These are phyloP conservation scores for Suillus paluster DNA, from an alignment of 768 basidiomycete species.

Conservation along the genomic window DNA sequence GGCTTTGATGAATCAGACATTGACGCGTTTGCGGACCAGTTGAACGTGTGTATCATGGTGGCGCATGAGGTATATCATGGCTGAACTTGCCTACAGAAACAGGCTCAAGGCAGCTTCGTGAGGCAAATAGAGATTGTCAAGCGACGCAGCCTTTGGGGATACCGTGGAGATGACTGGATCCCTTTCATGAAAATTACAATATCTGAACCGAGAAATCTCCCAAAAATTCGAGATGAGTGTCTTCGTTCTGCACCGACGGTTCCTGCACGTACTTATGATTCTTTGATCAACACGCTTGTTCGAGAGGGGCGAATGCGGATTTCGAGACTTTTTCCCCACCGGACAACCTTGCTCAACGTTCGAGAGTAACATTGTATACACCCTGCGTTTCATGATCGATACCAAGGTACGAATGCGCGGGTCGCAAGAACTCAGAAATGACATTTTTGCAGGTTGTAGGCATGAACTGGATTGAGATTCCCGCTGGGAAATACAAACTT, in stretches of 20 bases:
- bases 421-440: conserved; percentile 1
- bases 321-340: conserved; percentile 58
- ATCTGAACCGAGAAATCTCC: conserved; percentile 71
- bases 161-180: conserved; percentile 76
- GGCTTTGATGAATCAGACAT: conserved; percentile 78
- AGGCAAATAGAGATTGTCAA: conserved; percentile 59
- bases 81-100: conserved; percentile 18
- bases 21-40: conserved; percentile 59
- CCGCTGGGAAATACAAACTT: conserved; percentile 78
- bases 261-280: conserved; percentile 18
- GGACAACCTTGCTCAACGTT: conserved; percentile 66
- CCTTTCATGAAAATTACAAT: conserved; percentile 88
- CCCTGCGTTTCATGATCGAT: conserved; percentile 97
- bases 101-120: conserved; percentile 44
- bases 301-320: conserved; percentile 76
- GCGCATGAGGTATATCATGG: not conserved
- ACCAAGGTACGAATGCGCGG: conserved; percentile 63
- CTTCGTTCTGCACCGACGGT: conserved; percentile 4
- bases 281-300: conserved; percentile 55
- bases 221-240: conserved; percentile 91
- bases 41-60: conserved; percentile 65
- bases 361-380: conserved; percentile 94
- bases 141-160: conserved; percentile 85
- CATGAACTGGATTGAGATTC: conserved; percentile 99
- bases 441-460: conserved; percentile 73